Evolutionary conservation across 352 stramenopile species (phyloP), one percentile per base, ranked within the genome.

Genomic region (Albugo laibachii): DNA sequence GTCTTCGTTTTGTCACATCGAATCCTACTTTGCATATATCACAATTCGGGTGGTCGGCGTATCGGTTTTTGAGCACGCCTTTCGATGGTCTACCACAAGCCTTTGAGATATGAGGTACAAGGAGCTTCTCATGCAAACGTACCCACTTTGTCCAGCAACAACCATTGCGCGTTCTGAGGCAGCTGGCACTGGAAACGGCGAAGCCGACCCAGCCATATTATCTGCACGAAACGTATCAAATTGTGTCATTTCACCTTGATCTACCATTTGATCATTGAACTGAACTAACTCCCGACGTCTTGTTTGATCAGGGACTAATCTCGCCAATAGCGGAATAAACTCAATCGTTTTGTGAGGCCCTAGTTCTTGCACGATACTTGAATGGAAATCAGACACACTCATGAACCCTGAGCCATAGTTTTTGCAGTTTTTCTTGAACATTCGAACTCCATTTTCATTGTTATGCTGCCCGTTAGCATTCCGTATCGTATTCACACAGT

Each of bases 341-440:
- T 15, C 50, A 5, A 55, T 50, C 1, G 66, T 63, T n/a, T 53
- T 55, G 21, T 76, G 57, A 0, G 40, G 46, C 1, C 69, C 69
- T n/a, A 82, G 40, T 16, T 80, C 63, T 0, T 45, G 39, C 20
- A 78, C 65, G 21, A 82, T 53, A 15, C 61, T 76, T 6, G 58
- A 50, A 53, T 82, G 72, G 31, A 82, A 82, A 0, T 49, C 39
- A 36, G 71, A 48, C 4, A 76, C 65, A 27, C 70, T 60, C 24
- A 82, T 76, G 48, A 80, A 55, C 21, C 69, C 61, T 3, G 79
- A 56, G 0, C 69, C 69, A 45, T 65, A 82, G 37, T 45, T 37
- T 4, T 61, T 56, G 61, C 69, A 82, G 52, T 82, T 80, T 47
- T 72, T 56, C 54, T 80, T 80, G 48, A 83, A 83, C 5, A 57